A percentile compares a stretch with the other conserved stretches of the same genome.
Evolutionary conservation across 495 filamentous ascomycete genomes (phyloP).

Genomic region (Talaromyces ruber): DNA sequence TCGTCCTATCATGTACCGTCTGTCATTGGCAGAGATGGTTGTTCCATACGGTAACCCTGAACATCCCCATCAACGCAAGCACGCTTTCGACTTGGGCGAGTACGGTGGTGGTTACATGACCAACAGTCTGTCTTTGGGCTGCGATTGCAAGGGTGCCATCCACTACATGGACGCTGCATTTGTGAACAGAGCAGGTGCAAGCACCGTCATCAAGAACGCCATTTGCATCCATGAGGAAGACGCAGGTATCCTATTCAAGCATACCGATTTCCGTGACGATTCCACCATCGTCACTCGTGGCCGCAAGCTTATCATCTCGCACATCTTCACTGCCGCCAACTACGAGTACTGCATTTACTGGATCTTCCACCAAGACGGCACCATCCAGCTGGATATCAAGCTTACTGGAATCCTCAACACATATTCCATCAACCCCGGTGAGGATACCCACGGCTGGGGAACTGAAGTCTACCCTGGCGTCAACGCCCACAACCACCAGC

Average conservation of each 20-base stretch:
- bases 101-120: constrained; percentile 96
- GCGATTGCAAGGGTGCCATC: constrained; percentile 92
- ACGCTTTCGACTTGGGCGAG: constrained; percentile 90
- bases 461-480: constrained; percentile 89
- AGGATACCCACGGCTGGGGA: constrained; percentile 84
- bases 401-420: constrained; percentile 95
- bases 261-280: constrained; percentile 90
- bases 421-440: constrained; percentile 73
- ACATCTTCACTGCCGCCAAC: constrained; percentile 94
- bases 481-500: constrained; percentile 80
- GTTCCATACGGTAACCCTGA: constrained; percentile 94
- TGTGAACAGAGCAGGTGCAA: constrained; percentile 68
- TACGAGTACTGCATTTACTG: constrained; percentile 96
- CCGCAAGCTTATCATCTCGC: constrained; percentile 80
- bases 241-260: constrained; percentile 88
- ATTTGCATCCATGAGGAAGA: constrained; percentile 98
- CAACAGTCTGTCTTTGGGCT: constrained; percentile 80
- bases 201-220: constrained; percentile 82
- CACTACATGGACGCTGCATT: constrained; percentile 85
- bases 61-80: constrained; percentile 85
- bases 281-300: constrained; percentile 79
- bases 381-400: constrained; percentile 90
- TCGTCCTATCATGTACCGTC: constrained; percentile 77
- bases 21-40: constrained; percentile 95
- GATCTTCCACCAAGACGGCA: constrained; percentile 92